phyloP scores from a whole-genome alignment of 1,284 basidiomycete species.

The Austroboletus novae-zelandiae region DNA sequence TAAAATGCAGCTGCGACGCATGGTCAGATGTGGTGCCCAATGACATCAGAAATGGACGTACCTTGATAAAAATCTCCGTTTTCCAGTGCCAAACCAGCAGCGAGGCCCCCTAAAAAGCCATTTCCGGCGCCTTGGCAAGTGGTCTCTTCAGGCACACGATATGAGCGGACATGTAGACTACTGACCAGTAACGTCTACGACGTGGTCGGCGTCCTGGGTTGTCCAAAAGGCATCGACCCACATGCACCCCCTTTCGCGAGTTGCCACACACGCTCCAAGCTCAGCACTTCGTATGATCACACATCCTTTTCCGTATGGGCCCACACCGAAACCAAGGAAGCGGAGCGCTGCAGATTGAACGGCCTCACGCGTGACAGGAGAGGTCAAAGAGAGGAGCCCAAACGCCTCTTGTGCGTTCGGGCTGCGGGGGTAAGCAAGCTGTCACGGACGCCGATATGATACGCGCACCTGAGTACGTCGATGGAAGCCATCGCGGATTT shows the following conservation, averaged over 20 bases:
- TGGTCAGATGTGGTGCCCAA: conserved; percentile 11
- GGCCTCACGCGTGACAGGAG: conserved; percentile 44
- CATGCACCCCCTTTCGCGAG: conserved; percentile 38
- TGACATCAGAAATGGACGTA: conserved; percentile 27
- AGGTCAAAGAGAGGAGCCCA: conserved; percentile 54
- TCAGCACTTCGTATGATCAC: conserved; percentile 77
- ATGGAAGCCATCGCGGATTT: conserved; percentile 59
- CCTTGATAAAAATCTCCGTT: conserved; percentile 64
- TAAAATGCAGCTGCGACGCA: conserved; percentile 59
- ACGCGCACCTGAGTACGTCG: conserved; percentile 60
- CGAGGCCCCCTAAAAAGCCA: conserved; percentile 81
- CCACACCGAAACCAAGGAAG: conserved; percentile 60
- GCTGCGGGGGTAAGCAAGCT: conserved; percentile 36
- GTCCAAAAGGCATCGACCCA: conserved; percentile 85
- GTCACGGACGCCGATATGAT: conserved; percentile 2
- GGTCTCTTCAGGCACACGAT: conserved; percentile 1
- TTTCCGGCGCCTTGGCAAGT: conserved; percentile 76
- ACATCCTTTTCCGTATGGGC: conserved; percentile 44
- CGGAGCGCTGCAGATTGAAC: conserved; percentile 61
- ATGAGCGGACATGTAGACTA: conserved; percentile 4
- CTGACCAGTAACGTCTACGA: conserved; percentile 84
- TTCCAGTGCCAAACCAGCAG: conserved; percentile 64
- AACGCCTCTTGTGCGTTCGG: conserved; percentile 79
- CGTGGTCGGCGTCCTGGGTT: conserved; percentile 41
- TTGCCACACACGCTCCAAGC: conserved; percentile 72